Evolutionary conservation across 2,329 filamentous ascomycete species (phyloP).

Genomic region (Clonostachys sp.): DNA sequence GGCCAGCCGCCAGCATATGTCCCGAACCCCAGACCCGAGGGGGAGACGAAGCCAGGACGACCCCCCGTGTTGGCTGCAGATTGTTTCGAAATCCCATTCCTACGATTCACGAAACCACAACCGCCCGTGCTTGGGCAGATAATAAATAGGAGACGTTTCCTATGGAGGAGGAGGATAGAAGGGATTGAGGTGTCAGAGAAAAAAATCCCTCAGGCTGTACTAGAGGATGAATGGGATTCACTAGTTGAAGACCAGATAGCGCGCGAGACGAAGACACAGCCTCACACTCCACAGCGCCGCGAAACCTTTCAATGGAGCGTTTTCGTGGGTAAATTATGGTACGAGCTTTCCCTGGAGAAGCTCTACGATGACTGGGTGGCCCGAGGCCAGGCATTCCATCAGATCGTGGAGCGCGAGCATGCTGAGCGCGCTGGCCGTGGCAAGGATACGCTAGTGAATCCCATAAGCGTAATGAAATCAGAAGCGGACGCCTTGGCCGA

Average conservation of each 20-base stretch:
- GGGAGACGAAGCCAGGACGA: too few species aligned
- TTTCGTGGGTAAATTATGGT: constrained; percentile 22
- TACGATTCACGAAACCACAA: constrained; percentile 65
- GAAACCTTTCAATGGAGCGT: constrained; percentile 21
- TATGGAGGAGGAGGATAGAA: constrained; percentile 34
- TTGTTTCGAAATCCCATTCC: constrained; percentile 47
- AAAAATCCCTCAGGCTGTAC: constrained; percentile 10
- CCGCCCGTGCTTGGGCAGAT: constrained; percentile 52
- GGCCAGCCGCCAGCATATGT: constrained; percentile 40
- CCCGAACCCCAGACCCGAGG: constrained; percentile 30
- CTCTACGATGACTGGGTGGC: constrained; percentile 32
- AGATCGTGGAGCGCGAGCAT: constrained; percentile 32
- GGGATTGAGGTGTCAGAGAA: constrained; percentile 26
- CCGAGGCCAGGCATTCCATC: constrained; percentile 29
- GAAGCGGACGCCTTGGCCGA: neutral
- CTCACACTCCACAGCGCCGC: neutral
- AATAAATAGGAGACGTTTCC: constrained; percentile 43
- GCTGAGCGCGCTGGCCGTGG: constrained; percentile 6
- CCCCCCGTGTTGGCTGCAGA: too few species aligned
- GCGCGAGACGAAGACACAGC: constrained; percentile 5
- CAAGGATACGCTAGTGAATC: neutral
- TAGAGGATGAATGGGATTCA: constrained; percentile 46
- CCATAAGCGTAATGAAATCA: too few species aligned
- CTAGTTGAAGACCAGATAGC: constrained; percentile 20
- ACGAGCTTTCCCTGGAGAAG: constrained; percentile 18